Evolutionary conservation across 805 yeast species (phyloP), one percentile per base, ranked within the genome.

Genomic region (Myxozyma melibiosi): DNA sequence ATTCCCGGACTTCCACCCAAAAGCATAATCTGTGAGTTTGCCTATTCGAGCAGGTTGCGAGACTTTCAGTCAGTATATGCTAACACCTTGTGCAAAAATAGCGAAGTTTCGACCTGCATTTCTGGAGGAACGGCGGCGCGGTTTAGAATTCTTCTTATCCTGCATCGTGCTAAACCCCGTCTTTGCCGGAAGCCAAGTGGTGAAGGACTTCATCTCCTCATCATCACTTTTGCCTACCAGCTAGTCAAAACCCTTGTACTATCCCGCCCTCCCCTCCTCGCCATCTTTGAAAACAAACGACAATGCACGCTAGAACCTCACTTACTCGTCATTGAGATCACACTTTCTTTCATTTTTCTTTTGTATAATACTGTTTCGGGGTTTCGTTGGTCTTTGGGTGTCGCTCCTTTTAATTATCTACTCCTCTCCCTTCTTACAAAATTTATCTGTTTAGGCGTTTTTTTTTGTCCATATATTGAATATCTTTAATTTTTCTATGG

Each of bases 1-100:
- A 70, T 82, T 14, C 80, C 83, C 3, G 66, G 64, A 5, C 65
- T 77, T n/a, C 83, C 83, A 6, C 78, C 81, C 2, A 78, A 77
- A 55, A 69, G 76, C 37, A 51, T 72, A 48, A 63, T 65, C 16
- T 61, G 63, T 59, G 46, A 11, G 63, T 27, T 18, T 16, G 6
- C n/a, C 14, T n/a, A n/a, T n/a, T n/a, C n/a, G n/a, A n/a, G n/a
- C n/a, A n/a, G n/a, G n/a, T n/a, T n/a, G n/a, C n/a, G n/a, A n/a
- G n/a, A 16, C 31, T 11, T 6, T 18, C 14, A n/a, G 18, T 31
- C 18, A 41, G 67, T 3, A 4, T 41, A 16, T n/a, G 5, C 33
- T 2, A 22, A 6, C 16, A 60, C 40, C 11, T 42, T 30, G 14
- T 22, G 28, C 4, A 4, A 22, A 18, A 18, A 45, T 71, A 39